These are phyloP conservation scores for Syncephalastrum monosporum DNA, from an alignment of 371 early-diverging fungal genomes.

Conservation along the genomic window DNA sequence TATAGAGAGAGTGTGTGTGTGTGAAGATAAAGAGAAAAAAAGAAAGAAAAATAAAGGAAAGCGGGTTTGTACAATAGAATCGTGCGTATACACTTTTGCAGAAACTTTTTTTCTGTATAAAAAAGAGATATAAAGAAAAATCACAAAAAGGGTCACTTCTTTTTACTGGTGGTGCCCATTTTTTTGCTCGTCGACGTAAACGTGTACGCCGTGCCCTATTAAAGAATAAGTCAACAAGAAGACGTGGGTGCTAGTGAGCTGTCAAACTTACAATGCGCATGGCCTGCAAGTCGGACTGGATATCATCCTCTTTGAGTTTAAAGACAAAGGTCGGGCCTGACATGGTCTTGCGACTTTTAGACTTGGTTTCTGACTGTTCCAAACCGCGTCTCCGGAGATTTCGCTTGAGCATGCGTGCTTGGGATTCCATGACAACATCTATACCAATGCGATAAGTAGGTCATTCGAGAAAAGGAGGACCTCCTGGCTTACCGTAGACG, in stretches of 20 bases:
- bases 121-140: not conserved
- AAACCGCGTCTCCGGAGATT: slow-evolving; percentile 41
- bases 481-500: slow-evolving; percentile 46
- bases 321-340: slow-evolving; percentile 41
- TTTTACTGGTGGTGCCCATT: slow-evolving; percentile 2
- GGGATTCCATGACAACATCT: slow-evolving; percentile 40
- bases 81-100: too few relatives aligned
- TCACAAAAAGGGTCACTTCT: slow-evolving; percentile 3
- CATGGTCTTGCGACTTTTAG: slow-evolving; percentile 41
- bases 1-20: not conserved
- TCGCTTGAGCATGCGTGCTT: slow-evolving; percentile 36
- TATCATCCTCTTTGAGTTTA: slow-evolving; percentile 40
- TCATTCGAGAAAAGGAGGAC: not conserved
- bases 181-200: slow-evolving; percentile 4
- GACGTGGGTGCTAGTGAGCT: too few relatives aligned
- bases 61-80: too few relatives aligned
- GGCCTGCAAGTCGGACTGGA: slow-evolving; percentile 36
- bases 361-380: slow-evolving; percentile 36
- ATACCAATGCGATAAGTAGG: slow-evolving; percentile 4
- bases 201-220: not conserved
- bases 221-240: not conserved
- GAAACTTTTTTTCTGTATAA: not conserved
- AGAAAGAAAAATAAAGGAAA: not conserved
- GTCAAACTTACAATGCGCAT: slow-evolving; percentile 33
- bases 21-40: not conserved